These are phyloP conservation scores for Poa pratensis DNA, from an alignment of 176 grass and related monocot species.

Conservation along the genomic window DNA sequence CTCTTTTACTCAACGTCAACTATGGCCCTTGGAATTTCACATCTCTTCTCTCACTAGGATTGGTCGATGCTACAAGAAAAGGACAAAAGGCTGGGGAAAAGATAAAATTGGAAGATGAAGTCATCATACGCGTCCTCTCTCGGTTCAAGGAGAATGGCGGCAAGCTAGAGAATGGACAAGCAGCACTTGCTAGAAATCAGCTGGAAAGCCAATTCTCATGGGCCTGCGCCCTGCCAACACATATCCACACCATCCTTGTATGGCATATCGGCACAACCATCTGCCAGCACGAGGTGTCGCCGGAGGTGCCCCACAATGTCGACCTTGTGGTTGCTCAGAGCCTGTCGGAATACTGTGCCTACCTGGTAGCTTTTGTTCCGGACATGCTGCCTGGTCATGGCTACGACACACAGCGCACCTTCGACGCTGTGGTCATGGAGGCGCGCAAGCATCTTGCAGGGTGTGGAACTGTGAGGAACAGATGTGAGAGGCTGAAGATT, in stretches of 20 bases:
- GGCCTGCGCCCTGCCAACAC: slow-evolving; percentile 23
- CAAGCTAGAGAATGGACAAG: slow-evolving; percentile 9
- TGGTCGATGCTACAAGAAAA: slow-evolving; percentile 22
- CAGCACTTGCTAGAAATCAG: not conserved
- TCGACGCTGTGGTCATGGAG: not conserved
- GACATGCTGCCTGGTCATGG: slow-evolving; percentile 29
- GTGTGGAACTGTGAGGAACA: not conserved
- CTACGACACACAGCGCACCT: slow-evolving; percentile 22
- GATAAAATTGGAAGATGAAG: not conserved
- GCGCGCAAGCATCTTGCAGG: not conserved
- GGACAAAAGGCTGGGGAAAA: slow-evolving; percentile 6
- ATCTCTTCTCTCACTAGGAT: not conserved
- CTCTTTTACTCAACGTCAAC: not conserved
- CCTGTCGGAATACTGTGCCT: slow-evolving; percentile 33
- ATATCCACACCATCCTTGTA: slow-evolving; percentile 21
- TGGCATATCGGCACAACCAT: slow-evolving; percentile 29
- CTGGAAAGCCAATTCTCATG: not conserved
- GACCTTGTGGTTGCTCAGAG: not conserved
- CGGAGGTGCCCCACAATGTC: not conserved
- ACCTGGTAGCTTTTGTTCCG: slow-evolving; percentile 37
- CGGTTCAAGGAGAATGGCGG: slow-evolving; percentile 25
- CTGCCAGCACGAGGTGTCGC: not conserved
- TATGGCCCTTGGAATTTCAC: not conserved
- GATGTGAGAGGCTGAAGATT: not conserved
- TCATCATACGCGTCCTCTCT: slow-evolving; percentile 4